Evolutionary conservation across 2,329 filamentous ascomycete genomes (phyloP).

Genomic region (Tolypocladium guangdongense): DNA sequence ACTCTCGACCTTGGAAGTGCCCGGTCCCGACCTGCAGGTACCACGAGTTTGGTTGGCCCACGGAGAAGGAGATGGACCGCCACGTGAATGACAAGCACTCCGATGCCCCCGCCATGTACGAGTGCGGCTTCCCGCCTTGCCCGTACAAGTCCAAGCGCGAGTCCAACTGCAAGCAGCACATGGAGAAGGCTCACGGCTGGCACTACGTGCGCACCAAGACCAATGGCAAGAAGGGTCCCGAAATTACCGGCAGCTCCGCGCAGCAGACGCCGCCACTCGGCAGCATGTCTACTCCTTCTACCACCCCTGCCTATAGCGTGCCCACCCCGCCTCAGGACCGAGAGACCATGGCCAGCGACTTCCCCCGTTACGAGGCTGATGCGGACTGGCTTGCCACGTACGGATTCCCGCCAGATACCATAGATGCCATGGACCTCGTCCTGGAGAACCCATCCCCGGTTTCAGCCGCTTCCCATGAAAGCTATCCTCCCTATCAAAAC

Average conservation of each 20-base stretch:
- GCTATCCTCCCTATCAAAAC: slow-evolving; percentile 51
- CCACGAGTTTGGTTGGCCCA: slow-evolving; percentile 82
- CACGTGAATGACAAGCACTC: slow-evolving; percentile 97
- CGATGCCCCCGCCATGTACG: slow-evolving; percentile 64
- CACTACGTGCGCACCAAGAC: slow-evolving; percentile 87
- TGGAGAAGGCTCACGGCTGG: slow-evolving; percentile 94
- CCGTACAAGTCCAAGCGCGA: slow-evolving; percentile 91
- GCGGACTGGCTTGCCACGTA: slow-evolving; percentile 32
- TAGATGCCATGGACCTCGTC: slow-evolving; percentile 31
- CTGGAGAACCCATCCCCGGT: slow-evolving; percentile 28
- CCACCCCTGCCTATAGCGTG: slow-evolving; percentile 35
- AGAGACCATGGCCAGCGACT: slow-evolving; percentile 26
- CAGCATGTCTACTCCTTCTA: slow-evolving; percentile 52
- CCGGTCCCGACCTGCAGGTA: slow-evolving; percentile 76
- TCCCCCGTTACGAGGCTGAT: slow-evolving; percentile 36
- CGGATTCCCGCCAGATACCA: slow-evolving; percentile 17
- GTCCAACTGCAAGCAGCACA: slow-evolving; percentile 96
- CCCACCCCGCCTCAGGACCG: slow-evolving; percentile 47
- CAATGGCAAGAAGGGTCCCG: slow-evolving; percentile 57
- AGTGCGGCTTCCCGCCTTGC: slow-evolving; percentile 75
- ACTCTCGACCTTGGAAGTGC: slow-evolving; percentile 95
- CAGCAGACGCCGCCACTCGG: slow-evolving; percentile 49
- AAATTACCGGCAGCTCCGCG: slow-evolving; percentile 34
- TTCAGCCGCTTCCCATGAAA: slow-evolving; percentile 28
- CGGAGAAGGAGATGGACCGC: slow-evolving; percentile 93